Base-by-base conservation (phyloP, 2,329 filamentous ascomycete genomes). In the Cylindrodendrum hubeiense region DNA sequence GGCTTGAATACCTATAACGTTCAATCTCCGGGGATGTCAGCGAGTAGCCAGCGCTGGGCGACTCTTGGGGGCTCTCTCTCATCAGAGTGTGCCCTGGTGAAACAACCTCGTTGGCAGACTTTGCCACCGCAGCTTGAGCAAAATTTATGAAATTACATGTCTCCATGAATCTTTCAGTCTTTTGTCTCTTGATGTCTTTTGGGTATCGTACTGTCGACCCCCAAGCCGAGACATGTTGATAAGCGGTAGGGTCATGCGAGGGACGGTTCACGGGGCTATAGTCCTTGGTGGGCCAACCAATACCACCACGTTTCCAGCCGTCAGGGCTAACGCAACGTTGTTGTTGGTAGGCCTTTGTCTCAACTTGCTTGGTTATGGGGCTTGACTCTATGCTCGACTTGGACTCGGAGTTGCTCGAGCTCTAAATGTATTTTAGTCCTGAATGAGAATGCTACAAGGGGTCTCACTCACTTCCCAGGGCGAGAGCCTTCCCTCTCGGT, bases 401-500 rank as follows among this genome's bases (percentile, higher is more conserved):
- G 24, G 7, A n/a, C 22, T 47, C 26, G 22, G 3, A 8, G 37
- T 21, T 37, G 37, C 47, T 60, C 10, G 56, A 52, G 41, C 7
- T 47, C 58, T 61, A 21, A 12, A 24, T 9, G 21, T 22, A 21
- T 26, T 15, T 62, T 24, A 62, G 24, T 50, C 8, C 22, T 15
- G 24, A 30, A n/a, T 7, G 12, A 22, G 17, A 10, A 13, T n/a
- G 50, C 10, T n/a, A 61, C 5, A 30, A 33, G 9, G 5, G n/a
- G 1, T 33, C 22, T 13, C 22, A 30, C 41, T n/a, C n/a, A 51
- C 63, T 41, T 72, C 68, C 74, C 71, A 77, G 34, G 74, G 71
- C 24, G 74, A 74, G 22, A 77, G 61, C 22, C 75, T 69, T 30
- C 74, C 74, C 10, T 68, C 62, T 17, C 34, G 26, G 28, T 17